These are phyloP conservation scores for Hygrophila difformis DNA, from an alignment of 257 asterid genomes.

Conservation along the genomic window DNA sequence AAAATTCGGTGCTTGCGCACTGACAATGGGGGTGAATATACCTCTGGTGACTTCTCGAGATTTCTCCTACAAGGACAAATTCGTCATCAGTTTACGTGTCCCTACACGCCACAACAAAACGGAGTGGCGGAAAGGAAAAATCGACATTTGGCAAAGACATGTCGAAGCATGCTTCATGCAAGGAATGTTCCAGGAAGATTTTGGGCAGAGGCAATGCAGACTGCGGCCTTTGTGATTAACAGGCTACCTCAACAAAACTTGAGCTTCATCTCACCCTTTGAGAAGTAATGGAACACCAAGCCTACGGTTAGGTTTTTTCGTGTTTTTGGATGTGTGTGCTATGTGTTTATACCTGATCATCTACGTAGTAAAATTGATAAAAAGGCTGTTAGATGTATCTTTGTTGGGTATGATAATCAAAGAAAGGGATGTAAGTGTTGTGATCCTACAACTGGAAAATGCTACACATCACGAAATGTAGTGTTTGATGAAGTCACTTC, in stretches of 20 bases:
- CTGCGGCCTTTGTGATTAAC: background rate
- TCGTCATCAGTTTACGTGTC: background rate
- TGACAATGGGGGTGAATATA: conserved; percentile 3
- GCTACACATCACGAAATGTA: too few species aligned
- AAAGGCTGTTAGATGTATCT: background rate
- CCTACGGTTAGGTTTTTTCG: background rate
- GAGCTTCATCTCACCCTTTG: conserved; percentile 7
- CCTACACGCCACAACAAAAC: background rate
- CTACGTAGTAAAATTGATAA: conserved; percentile 6
- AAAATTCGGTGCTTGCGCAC: background rate
- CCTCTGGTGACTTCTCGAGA: background rate
- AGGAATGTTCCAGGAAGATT: background rate
- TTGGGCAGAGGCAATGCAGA: background rate
- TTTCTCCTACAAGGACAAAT: background rate
- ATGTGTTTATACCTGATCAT: too few species aligned
- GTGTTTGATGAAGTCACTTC: too few species aligned
- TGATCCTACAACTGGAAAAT: conserved; percentile 1
- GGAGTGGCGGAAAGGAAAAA: background rate
- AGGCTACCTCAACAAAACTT: background rate
- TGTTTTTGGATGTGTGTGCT: too few species aligned
- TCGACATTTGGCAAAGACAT: background rate
- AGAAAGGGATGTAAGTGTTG: conserved; percentile 7
- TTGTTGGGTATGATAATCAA: conserved; percentile 2
- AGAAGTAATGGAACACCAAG: conserved; percentile 6
- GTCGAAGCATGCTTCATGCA: too few species aligned